Conservation (phyloP, 116 monocot species). For the Phalaenopsis hybrid region DNA sequence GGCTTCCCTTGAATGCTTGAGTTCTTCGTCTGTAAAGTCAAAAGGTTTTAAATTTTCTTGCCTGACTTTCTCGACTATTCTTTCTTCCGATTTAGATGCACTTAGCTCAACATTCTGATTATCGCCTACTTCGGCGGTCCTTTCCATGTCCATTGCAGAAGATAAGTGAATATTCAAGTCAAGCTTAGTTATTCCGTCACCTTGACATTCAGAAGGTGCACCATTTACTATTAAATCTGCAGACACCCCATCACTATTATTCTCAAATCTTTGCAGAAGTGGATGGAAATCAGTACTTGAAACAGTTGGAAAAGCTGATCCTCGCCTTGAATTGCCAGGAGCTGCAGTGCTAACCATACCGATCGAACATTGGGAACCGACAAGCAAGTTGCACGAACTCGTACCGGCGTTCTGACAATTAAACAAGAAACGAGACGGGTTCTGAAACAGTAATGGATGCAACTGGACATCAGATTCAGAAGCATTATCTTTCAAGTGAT, state of each 20-base stretch:
- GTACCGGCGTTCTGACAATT: constrained; percentile 24
- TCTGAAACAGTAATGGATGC: constrained; percentile 79
- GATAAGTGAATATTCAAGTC: constrained; percentile 69
- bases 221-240: constrained; percentile 2
- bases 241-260: constrained; percentile 8
- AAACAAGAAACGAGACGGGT: constrained; percentile 25
- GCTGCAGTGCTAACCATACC: constrained; percentile 3
- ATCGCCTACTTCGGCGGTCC: not conserved
- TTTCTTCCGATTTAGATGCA: constrained; percentile 4
- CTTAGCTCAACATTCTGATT: constrained; percentile 13
- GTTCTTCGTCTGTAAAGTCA: constrained; percentile 9
- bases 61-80: constrained; percentile 6
- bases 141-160: constrained; percentile 32
- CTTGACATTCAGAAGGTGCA: constrained; percentile 18
- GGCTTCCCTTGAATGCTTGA: constrained; percentile 9
- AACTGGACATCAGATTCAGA: constrained; percentile 60
- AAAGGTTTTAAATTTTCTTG: constrained; percentile 3
- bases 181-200: constrained; percentile 47
- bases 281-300: constrained; percentile 73
- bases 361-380: constrained; percentile 2
- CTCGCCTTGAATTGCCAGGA: not conserved
- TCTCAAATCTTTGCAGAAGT: constrained; percentile 51
- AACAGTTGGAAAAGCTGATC: not conserved
- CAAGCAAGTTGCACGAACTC: constrained; percentile 27
- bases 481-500: constrained; percentile 36